phyloP scores from a whole-genome alignment of 2,329 filamentous ascomycete genomes.

The Alternaria metachromatica region DNA sequence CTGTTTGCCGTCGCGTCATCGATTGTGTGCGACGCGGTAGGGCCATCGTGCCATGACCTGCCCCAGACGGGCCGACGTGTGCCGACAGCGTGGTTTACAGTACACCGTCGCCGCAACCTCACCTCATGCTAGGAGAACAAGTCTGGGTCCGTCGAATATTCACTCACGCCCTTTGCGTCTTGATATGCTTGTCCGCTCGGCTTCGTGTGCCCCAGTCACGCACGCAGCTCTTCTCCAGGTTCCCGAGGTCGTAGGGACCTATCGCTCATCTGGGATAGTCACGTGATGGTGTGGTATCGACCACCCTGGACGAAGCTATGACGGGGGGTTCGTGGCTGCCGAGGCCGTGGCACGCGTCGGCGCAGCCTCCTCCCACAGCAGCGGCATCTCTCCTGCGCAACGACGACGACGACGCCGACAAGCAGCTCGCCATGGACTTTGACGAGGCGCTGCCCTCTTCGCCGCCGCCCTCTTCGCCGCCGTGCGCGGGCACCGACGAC shows the following conservation, averaged over 20 bases:
- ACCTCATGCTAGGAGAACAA: not conserved
- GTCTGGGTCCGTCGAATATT: not conserved
- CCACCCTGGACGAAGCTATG: constrained; percentile 24
- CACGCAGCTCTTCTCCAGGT: not conserved
- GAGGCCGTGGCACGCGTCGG: constrained; percentile 18
- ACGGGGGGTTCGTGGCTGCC: constrained; percentile 16
- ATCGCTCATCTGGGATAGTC: not conserved
- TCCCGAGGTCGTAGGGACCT: not conserved
- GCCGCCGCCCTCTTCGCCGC: constrained; percentile 27
- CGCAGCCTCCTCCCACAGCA: constrained; percentile 2
- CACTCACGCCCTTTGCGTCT: not conserved
- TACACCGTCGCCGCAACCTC: not conserved
- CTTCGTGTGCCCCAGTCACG: not conserved
- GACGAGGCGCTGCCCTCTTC: constrained; percentile 32
- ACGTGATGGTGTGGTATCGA: not conserved
- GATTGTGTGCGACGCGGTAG: not conserved
- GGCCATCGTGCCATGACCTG: not conserved
- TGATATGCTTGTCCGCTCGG: not conserved
- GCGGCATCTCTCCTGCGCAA: not conserved
- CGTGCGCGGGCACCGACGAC: constrained; percentile 26
- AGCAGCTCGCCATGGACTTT: constrained; percentile 25
- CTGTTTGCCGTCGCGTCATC: constrained; percentile 10
- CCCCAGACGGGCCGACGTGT: constrained; percentile 7
- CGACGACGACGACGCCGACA: not conserved
- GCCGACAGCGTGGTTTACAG: not conserved